Percentiles rank a stretch among this genome's conserved stretches.
Evolutionary conservation across 1,284 basidiomycete species (phyloP).

Genomic region (Sutorius eximius): DNA sequence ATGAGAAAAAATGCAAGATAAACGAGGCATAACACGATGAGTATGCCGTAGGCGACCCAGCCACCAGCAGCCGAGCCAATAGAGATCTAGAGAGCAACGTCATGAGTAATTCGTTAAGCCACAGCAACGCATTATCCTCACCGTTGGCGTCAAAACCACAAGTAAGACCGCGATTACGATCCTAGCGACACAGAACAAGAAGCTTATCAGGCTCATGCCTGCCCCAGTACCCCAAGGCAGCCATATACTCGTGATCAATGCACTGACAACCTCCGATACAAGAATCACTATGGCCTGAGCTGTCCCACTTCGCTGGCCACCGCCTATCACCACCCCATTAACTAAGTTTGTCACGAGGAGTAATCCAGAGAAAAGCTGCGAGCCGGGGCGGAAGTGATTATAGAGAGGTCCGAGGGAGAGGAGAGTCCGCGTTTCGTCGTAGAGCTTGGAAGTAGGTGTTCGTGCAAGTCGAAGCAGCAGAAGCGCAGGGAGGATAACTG

Average conservation of each 20-base stretch:
- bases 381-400: slow-evolving; percentile 91
- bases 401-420: slow-evolving; percentile 94
- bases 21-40: slow-evolving; percentile 84
- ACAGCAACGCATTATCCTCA: slow-evolving; percentile 44
- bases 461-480: slow-evolving; percentile 75
- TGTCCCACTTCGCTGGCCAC: slow-evolving; percentile 85
- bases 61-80: slow-evolving; percentile 75
- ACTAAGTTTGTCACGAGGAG: slow-evolving; percentile 81
- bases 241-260: slow-evolving; percentile 88
- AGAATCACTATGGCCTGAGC: slow-evolving; percentile 89
- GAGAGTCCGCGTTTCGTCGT: slow-evolving; percentile 90
- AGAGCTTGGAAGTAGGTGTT: slow-evolving; percentile 86
- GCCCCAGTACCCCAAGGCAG: slow-evolving; percentile 95
- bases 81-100: slow-evolving; percentile 57
- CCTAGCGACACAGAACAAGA: slow-evolving; percentile 86
- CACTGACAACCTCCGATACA: slow-evolving; percentile 79
- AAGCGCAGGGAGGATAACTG: slow-evolving; percentile 73
- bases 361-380: slow-evolving; percentile 84
- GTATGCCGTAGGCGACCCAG: slow-evolving; percentile 92
- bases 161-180: slow-evolving; percentile 88
- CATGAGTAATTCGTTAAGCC: slow-evolving; percentile 13
- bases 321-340: slow-evolving; percentile 84
- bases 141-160: slow-evolving; percentile 84
- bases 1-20: slow-evolving; percentile 81
- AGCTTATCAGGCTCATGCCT: slow-evolving; percentile 92